These are phyloP conservation scores for Fomitopsis schrenkii DNA, from an alignment of 1,284 basidiomycete genomes.

Conservation along the genomic window DNA sequence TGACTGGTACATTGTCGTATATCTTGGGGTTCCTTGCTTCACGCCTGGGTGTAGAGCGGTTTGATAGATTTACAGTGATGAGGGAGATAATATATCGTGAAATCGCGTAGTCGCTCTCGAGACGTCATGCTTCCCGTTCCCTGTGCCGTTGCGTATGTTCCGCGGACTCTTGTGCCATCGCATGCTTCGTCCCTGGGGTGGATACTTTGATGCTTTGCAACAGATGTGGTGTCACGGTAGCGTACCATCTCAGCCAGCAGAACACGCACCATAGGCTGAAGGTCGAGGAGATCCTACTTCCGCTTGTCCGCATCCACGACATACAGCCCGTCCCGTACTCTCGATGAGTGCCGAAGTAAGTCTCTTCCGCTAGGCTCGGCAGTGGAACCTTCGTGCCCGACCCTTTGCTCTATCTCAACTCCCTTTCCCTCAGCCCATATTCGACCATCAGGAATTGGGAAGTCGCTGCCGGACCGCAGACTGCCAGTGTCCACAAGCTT, in stretches of 20 bases:
- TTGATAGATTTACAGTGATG: too few relatives aligned
- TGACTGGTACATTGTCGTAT: too few relatives aligned
- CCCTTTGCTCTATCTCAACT: slow-evolving; percentile 27
- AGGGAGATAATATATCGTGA: too few relatives aligned
- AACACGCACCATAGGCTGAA: not conserved
- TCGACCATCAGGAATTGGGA: slow-evolving; percentile 39
- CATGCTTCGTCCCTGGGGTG: too few relatives aligned
- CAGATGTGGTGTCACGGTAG: not conserved
- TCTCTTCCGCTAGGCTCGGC: slow-evolving; percentile 31
- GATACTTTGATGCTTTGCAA: too few relatives aligned
- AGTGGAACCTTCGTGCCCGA: not conserved
- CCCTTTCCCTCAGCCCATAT: slow-evolving; percentile 38
- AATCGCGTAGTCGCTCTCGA: too few relatives aligned
- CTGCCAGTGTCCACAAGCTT: slow-evolving; percentile 49
- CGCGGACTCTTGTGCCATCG: too few relatives aligned
- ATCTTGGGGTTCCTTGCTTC: too few relatives aligned
- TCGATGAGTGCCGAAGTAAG: slow-evolving; percentile 48
- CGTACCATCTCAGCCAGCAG: not conserved
- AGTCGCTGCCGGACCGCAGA: slow-evolving; percentile 10
- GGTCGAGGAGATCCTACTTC: slow-evolving; percentile 5
- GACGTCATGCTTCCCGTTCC: too few relatives aligned
- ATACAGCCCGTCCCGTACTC: slow-evolving; percentile 40
- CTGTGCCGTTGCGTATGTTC: too few relatives aligned
- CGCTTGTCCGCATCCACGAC: slow-evolving; percentile 41
- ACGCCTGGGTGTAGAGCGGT: too few relatives aligned